These are phyloP conservation scores for Xylariaceae sp. DNA, from an alignment of 2,329 filamentous ascomycete genomes.

Conservation along the genomic window DNA sequence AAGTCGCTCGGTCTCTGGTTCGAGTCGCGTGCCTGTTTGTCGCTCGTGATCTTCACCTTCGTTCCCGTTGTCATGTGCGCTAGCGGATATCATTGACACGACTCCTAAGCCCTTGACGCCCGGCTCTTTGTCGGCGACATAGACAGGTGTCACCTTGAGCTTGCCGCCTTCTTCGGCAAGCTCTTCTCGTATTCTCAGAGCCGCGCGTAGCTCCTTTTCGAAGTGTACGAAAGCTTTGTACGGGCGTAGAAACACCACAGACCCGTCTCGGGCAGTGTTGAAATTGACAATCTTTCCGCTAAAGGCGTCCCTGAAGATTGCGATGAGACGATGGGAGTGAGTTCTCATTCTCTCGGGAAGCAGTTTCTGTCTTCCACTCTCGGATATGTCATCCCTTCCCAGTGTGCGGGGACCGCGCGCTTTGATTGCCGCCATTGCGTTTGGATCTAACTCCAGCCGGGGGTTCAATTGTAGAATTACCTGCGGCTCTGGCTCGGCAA, in stretches of 20 bases:
- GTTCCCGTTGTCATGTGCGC: too few species aligned
- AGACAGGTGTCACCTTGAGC: too few species aligned
- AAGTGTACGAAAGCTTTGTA: neutral
- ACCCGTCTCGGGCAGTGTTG: neutral
- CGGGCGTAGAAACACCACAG: neutral
- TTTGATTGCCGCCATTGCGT: neutral
- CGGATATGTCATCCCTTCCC: neutral
- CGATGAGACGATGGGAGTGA: neutral
- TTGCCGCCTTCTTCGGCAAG: too few species aligned
- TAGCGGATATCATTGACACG: too few species aligned
- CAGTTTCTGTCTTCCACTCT: neutral
- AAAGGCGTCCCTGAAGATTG: neutral
- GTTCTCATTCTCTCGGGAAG: conserved; percentile 1
- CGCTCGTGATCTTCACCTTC: too few species aligned
- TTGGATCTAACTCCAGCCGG: neutral
- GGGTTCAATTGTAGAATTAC: neutral
- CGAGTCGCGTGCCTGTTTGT: too few species aligned
- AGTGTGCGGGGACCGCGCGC: neutral
- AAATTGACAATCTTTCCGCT: too few species aligned
- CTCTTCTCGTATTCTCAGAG: too few species aligned
- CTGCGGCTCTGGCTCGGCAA: neutral
- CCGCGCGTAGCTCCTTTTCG: neutral
- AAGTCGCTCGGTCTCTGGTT: too few species aligned
- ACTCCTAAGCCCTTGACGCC: too few species aligned
- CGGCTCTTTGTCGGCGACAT: too few species aligned